Evolutionary conservation across 306 rosid genomes (phyloP).

Genomic region (Ziziphus jujuba): DNA sequence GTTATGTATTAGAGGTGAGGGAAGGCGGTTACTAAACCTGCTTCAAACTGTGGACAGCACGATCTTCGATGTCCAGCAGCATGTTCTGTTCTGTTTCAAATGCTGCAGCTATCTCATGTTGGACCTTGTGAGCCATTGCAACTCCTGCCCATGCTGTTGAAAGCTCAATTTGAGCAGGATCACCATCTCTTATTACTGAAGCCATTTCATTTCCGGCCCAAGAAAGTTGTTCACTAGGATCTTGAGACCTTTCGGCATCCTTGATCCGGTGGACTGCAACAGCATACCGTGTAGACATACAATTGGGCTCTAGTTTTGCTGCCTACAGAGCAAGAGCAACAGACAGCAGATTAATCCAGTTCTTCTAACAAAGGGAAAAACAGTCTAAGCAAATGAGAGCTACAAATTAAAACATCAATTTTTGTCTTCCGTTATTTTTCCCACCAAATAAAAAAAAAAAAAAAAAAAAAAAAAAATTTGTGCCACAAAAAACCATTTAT

Average conservation of each 20-base stretch:
- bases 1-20: neutral
- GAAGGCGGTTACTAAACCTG: constrained; percentile 46
- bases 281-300: constrained; percentile 91
- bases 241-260: constrained; percentile 97
- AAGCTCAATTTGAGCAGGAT: constrained; percentile 64
- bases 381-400: neutral
- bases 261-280: constrained; percentile 78
- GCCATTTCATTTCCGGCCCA: constrained; percentile 99
- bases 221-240: constrained; percentile 73
- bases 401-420: neutral
- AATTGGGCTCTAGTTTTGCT: constrained; percentile 86
- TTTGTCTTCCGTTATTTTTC: neutral
- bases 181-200: constrained; percentile 87
- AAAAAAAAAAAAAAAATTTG: neutral
- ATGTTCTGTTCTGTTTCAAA: constrained; percentile 62
- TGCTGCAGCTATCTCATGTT: constrained; percentile 82
- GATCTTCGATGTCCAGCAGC: constrained; percentile 70
- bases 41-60: constrained; percentile 65
- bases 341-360: constrained; percentile 7
- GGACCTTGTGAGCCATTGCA: constrained; percentile 92
- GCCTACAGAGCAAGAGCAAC: constrained; percentile 51
- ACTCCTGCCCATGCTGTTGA: constrained; percentile 94
- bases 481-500: neutral
- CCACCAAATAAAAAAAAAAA: neutral
- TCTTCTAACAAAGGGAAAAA: neutral